phyloP scores from a whole-genome alignment of 208 protist genomes.

The Acanthamoeba healyi region DNA sequence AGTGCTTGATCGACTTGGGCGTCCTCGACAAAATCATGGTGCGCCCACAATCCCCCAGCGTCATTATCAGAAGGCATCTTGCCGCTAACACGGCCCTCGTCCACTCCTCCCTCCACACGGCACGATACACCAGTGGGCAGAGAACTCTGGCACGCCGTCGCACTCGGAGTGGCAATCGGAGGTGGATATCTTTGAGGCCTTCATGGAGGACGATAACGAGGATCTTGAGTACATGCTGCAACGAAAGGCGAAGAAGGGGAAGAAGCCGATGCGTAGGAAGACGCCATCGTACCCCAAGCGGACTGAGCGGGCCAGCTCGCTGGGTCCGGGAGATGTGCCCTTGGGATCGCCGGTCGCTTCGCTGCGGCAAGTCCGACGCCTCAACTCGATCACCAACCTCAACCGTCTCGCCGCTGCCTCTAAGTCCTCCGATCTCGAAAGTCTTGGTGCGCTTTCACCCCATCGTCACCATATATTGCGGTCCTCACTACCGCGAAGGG shows the following conservation, averaged over 20 bases:
- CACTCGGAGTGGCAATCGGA: slow-evolving; percentile 9
- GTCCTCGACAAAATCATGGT: slow-evolving; percentile 50
- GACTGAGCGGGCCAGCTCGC: slow-evolving; percentile 2
- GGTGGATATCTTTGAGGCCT: slow-evolving; percentile 46
- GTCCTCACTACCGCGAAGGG: no score
- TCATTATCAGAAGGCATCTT: background rate
- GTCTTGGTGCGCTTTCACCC: background rate
- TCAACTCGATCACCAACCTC: slow-evolving; percentile 66
- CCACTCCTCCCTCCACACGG: no score
- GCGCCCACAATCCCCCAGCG: background rate
- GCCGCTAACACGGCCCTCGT: background rate
- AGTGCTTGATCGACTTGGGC: slow-evolving; percentile 47
- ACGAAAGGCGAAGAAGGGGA: slow-evolving; percentile 16
- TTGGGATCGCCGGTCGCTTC: slow-evolving; percentile 32
- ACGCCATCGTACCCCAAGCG: slow-evolving; percentile 55
- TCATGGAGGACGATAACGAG: slow-evolving; percentile 71
- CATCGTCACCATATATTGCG: no score
- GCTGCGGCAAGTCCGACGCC: slow-evolving; percentile 59
- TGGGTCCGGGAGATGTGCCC: background rate
- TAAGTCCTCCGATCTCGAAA: slow-evolving; percentile 8
- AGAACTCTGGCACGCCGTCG: background rate
- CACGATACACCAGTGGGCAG: background rate
- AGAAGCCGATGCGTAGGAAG: slow-evolving; percentile 5
- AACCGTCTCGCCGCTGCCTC: slow-evolving; percentile 47
- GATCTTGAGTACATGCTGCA: slow-evolving; percentile 51